phyloP scores from a whole-genome alignment of 768 basidiomycete species.

The Suillus subluteus region DNA sequence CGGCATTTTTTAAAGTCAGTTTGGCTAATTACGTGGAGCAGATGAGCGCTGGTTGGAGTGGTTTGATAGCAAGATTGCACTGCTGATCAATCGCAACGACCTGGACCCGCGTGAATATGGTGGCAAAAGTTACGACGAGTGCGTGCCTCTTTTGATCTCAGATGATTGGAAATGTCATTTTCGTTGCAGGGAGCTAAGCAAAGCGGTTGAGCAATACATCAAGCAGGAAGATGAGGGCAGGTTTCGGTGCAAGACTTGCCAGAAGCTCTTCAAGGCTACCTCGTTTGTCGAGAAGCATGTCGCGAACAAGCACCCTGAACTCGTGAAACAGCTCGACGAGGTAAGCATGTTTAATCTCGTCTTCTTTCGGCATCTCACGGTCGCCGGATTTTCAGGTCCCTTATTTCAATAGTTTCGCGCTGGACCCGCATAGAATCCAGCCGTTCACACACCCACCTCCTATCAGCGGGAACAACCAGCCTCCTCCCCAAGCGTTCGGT shows the following conservation, averaged over 20 bases:
- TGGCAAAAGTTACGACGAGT: conserved; percentile 92
- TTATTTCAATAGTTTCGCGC: conserved; percentile 94
- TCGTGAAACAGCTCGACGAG: conserved; percentile 82
- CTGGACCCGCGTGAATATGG: conserved; percentile 89
- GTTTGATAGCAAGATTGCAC: conserved; percentile 84
- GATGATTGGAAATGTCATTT: conserved; percentile 17
- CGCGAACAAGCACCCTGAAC: conserved; percentile 89
- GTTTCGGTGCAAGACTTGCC: conserved; percentile 94
- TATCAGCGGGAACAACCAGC: conserved; percentile 65
- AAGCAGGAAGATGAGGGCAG: conserved; percentile 98
- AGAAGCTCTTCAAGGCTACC: conserved; percentile 96
- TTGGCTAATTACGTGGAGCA: conserved; percentile 33
- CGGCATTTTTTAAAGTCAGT: conserved; percentile 6
- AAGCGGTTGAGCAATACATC: conserved; percentile 76
- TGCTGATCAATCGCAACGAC: conserved; percentile 75
- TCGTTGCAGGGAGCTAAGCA: conserved; percentile 72
- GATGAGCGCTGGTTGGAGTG: conserved; percentile 91
- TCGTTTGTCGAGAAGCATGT: conserved; percentile 98
- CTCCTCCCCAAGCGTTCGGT: conserved; percentile 86
- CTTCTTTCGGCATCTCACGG: conserved; percentile 17
- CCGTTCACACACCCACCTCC: conserved; percentile 82
- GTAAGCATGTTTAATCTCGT: conserved; percentile 47
- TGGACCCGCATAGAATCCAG: conserved; percentile 93
- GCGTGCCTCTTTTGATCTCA: conserved; percentile 36
- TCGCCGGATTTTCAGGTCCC: conserved; percentile 57